Evolutionary conservation across 1,139 yeast species (phyloP).

Genomic region (Geotrichum restrictum): DNA sequence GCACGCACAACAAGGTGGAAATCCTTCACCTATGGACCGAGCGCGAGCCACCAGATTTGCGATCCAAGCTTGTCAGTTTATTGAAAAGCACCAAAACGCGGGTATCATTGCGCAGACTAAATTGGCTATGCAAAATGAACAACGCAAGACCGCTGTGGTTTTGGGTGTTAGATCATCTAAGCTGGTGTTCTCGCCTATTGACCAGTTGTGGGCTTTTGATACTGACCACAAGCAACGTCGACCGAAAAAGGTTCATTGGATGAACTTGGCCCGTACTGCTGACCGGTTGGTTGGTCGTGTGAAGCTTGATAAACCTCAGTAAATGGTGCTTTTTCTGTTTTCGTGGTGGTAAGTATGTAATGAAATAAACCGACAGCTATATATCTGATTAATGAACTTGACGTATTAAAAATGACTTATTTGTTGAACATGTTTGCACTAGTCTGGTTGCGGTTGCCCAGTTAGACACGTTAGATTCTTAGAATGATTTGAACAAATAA

Average conservation of each 20-base stretch:
- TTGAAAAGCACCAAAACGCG: constrained; percentile 47
- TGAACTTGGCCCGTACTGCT: constrained; percentile 64
- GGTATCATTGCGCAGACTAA: constrained; percentile 9
- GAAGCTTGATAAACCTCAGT: constrained; percentile 16
- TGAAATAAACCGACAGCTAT: no score
- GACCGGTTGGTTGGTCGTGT: constrained; percentile 81
- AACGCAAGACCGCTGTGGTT: constrained; percentile 66
- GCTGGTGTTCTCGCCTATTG: constrained; percentile 66
- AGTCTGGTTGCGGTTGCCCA: no score
- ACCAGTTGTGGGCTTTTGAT: constrained; percentile 77
- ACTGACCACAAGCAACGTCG: constrained; percentile 76
- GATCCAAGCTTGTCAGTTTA: constrained; percentile 78
- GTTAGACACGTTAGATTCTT: no score
- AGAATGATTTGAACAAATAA: no score
- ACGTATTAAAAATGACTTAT: no score
- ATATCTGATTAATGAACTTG: no score
- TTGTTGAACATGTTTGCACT: no score
- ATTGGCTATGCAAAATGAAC: constrained; percentile 24
- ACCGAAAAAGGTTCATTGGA: constrained; percentile 89
- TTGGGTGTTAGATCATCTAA: constrained; percentile 81
- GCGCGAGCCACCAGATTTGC: constrained; percentile 89
- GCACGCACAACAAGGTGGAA: constrained; percentile 96
- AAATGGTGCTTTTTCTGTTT: neutral
- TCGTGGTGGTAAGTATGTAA: no score
- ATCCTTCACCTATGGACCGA: constrained; percentile 92